Evolutionary conservation across 805 yeast genomes (phyloP), one percentile per base, ranked within the genome.

Genomic region (Middelhovenomyces tepae): DNA sequence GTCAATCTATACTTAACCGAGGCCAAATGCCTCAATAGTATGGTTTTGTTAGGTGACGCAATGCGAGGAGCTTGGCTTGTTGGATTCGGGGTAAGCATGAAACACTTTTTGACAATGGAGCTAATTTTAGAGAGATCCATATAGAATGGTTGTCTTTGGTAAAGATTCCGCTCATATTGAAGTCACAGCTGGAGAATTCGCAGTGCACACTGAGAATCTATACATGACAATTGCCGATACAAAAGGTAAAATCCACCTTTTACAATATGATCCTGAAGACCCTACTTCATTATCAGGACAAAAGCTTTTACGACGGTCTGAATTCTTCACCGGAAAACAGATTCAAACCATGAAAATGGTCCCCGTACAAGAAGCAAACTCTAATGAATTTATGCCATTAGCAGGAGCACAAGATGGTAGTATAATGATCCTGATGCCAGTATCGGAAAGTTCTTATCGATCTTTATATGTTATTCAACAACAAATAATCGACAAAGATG

Each of bases 201-300:
- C 83, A 16, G 72, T 75, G 10, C 69, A 75, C 36, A 81, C 79
- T 37, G 81, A 80, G 7, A 80, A 81, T 31, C 57, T 87, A 8
- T 73, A 57, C 46, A 66, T 85, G 27, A 61, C 78, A 1, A 66
- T 75, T 11, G 79, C 85, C 2, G 96, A 87, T 53, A 69, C 71
- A 31, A 67, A 74, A 29, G 70, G 73, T 16, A 65, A 71, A 6
- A 50, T 91, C 16, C 94, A 83, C 51, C 48, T 89, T 7, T 56
- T 85, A 25, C 83, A 82, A 48, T 91, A 83, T 52, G 94, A 91
- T 43, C 97, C 97, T 0, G 95, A 87, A 41, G 94, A 85, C 49
- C 81, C 91, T 0, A 67, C 69, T 15, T 84, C 96, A 1, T 58
- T 75, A 27, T 75, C 84, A 35, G 97, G 97, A 4, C 83, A 78